Evolutionary conservation across 2,329 filamentous ascomycete species (phyloP).

Genomic region (Ilyonectria robusta): DNA sequence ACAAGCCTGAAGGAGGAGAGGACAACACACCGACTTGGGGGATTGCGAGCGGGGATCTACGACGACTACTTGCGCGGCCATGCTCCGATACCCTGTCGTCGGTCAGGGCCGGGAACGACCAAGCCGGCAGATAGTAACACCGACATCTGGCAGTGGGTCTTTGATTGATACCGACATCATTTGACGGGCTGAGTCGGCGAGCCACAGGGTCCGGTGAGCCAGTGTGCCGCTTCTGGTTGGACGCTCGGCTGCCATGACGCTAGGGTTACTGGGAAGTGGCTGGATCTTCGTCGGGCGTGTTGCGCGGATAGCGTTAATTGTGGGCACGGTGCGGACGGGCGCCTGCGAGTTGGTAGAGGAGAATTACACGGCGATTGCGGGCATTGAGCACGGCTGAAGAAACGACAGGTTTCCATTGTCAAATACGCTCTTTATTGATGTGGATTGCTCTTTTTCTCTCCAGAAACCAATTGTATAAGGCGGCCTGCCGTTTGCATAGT

Average conservation of each 20-base stretch:
- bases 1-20: slow-evolving; percentile 33
- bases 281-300: slow-evolving; percentile 8
- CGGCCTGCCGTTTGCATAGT: not conserved
- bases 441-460: not conserved
- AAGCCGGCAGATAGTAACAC: slow-evolving; percentile 50
- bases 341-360: not conserved
- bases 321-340: slow-evolving; percentile 20
- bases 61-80: slow-evolving; percentile 39
- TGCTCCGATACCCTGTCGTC: slow-evolving; percentile 41
- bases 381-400: not conserved
- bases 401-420: not conserved
- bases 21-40: slow-evolving; percentile 46
- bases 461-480: not conserved
- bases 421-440: not conserved
- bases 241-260: slow-evolving; percentile 38
- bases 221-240: slow-evolving; percentile 47
- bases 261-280: slow-evolving; percentile 37
- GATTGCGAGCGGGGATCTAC: slow-evolving; percentile 44
- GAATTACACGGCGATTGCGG: not conserved
- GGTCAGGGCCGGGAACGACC: slow-evolving; percentile 44
- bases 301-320: slow-evolving; percentile 28
- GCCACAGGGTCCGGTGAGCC: slow-evolving; percentile 44
- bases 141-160: slow-evolving; percentile 48
- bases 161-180: slow-evolving; percentile 38
- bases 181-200: slow-evolving; percentile 42